Percentiles rank a stretch among this genome's conserved stretches.
phyloP scores from a whole-genome alignment of 345 rosid species.

The Hypericum perforatum region DNA sequence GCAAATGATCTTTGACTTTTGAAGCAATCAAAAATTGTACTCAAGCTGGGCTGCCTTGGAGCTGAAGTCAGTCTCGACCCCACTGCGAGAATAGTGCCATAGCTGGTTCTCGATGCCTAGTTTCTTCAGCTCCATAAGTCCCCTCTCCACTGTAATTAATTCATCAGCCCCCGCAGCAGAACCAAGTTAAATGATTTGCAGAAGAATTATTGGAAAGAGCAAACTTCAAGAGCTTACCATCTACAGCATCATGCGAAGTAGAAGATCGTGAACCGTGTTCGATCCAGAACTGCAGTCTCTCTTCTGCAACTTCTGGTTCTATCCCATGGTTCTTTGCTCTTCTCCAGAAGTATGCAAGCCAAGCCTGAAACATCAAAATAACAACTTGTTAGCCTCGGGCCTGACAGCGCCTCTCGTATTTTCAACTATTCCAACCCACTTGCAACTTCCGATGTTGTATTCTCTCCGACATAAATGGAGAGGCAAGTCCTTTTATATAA shows the following conservation, averaged over 20 bases:
- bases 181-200: not conserved
- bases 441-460: too few relatives aligned
- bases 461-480: too few relatives aligned
- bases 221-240: conserved; percentile 43
- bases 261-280: conserved; percentile 35
- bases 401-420: too few relatives aligned
- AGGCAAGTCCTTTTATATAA: too few relatives aligned
- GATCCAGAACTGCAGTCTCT: conserved; percentile 62
- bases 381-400: too few relatives aligned
- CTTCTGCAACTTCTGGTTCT: conserved; percentile 70
- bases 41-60: conserved; percentile 23
- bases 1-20: too few relatives aligned
- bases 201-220: not conserved
- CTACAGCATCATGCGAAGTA: conserved; percentile 68
- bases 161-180: too few relatives aligned
- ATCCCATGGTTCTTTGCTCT: conserved; percentile 59
- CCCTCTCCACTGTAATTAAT: conserved; percentile 86
- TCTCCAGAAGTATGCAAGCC: conserved; percentile 86
- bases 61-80: conserved; percentile 31
- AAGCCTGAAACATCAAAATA: conserved; percentile 43
- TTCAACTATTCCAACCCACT: too few relatives aligned
- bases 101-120: conserved; percentile 59
- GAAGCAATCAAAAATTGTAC: conserved; percentile 24
- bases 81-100: conserved; percentile 59
- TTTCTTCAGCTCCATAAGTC: conserved; percentile 70